phyloP scores from a whole-genome alignment of 2,329 filamentous ascomycete genomes.

The Gaeumannomyces sp. region DNA sequence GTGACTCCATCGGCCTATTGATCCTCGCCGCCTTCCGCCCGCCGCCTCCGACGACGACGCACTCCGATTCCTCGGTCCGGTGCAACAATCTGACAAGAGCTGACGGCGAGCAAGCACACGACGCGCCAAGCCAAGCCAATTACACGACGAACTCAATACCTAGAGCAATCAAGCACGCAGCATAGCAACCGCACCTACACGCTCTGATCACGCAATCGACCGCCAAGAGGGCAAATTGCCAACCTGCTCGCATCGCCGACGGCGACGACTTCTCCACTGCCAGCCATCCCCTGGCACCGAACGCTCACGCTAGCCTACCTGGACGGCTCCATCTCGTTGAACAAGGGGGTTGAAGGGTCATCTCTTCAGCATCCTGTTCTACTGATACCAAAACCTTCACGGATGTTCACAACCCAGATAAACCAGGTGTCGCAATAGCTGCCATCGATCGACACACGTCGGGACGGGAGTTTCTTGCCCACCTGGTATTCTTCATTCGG shows the following conservation, averaged over 20 bases:
- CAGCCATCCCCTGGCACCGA: not conserved
- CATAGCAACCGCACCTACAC: too few species aligned
- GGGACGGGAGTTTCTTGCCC: conserved; percentile 17
- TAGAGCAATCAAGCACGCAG: too few species aligned
- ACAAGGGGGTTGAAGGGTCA: conserved; percentile 39
- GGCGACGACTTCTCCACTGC: not conserved
- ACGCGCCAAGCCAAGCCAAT: too few species aligned
- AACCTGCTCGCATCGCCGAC: too few species aligned
- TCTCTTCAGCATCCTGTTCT: conserved; percentile 39
- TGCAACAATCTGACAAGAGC: too few species aligned
- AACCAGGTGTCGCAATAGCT: conserved; percentile 31
- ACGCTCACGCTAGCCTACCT: not conserved
- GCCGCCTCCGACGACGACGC: conserved; percentile 2
- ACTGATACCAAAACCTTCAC: conserved; percentile 27
- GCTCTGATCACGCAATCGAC: too few species aligned
- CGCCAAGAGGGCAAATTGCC: too few species aligned
- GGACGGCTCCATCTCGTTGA: conserved; percentile 18
- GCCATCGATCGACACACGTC: conserved; percentile 17
- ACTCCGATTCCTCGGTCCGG: too few species aligned
- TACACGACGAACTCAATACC: too few species aligned
- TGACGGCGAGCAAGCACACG: too few species aligned
- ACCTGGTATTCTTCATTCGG: conserved; percentile 13
- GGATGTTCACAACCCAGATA: conserved; percentile 34
- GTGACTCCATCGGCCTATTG: not conserved
- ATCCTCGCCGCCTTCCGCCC: not conserved